Percentiles rank a stretch among this genome's conserved stretches.
phyloP scores from a whole-genome alignment of 345 rosid genomes.

The Citrus trifoliata region DNA sequence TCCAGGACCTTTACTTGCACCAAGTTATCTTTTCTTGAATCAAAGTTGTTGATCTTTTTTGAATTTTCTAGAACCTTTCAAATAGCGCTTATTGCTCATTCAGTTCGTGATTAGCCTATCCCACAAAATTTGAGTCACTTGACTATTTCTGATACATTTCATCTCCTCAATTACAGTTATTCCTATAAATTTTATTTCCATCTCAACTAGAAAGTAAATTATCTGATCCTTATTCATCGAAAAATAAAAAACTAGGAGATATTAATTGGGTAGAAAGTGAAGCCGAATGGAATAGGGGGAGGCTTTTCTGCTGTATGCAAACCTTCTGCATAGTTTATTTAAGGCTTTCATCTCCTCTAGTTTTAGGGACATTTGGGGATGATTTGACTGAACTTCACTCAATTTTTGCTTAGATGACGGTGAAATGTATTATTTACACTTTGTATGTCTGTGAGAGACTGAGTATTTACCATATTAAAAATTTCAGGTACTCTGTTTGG shows the following conservation, averaged over 20 bases:
- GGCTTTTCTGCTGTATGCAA: background rate
- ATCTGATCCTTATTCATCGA: background rate
- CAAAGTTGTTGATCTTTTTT: background rate
- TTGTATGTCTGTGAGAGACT: background rate
- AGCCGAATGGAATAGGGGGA: background rate
- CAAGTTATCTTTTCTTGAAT: background rate
- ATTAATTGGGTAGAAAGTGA: background rate
- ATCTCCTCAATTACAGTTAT: background rate
- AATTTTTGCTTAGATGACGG: background rate
- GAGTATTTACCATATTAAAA: background rate
- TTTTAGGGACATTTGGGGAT: background rate
- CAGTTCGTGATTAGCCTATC: background rate
- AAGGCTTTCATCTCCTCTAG: background rate
- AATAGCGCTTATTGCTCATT: background rate
- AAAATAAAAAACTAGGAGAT: background rate
- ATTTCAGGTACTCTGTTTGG: conserved; percentile 77
- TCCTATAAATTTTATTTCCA: background rate
- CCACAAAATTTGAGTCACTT: background rate
- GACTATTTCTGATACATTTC: background rate
- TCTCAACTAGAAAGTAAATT: background rate
- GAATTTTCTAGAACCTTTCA: background rate
- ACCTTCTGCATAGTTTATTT: background rate
- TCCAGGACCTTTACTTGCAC: background rate
- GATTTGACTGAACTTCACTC: background rate
- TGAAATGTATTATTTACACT: background rate